Base-by-base conservation (phyloP, 2,329 filamentous ascomycete species). In the Epichloe baconii region DNA sequence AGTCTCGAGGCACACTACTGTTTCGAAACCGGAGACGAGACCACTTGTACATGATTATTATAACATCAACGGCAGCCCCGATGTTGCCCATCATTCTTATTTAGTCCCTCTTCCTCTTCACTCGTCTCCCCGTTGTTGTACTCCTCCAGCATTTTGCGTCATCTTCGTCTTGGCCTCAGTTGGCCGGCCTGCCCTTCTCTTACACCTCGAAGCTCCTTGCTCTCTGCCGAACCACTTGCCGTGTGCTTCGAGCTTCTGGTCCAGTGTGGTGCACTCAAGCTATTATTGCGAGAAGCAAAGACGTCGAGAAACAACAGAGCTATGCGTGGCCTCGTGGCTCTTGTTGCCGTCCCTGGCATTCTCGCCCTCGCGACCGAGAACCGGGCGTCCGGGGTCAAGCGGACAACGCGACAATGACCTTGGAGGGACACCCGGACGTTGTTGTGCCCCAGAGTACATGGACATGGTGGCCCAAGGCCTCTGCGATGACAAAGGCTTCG, bases 401-500 rank as follows among this genome's bases (percentile, higher is more conserved):
- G 21, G 17, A 17, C 38, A 49, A 49, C 37, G 26, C 4, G 12
- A 44, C 47, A 12, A 21, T 49, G 5, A 49, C 47, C 12, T 37
- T 44, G 17, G 11, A 49, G 17, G 47, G 47, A 11, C 47, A 44
- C 15, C 40, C 47, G 12, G 47, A 49, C 19, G 2, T 49, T 19
- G 17, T 49, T 11, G 47, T 49, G 4, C 47, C 47, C 38, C 38
- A 11, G 47, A 42, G 11, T 34, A 21, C 11, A 35, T 37, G 1
- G 36, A 43, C 5, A 26, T 35, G 11, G 47, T 44, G 4, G 42
- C 37, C 12, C 11, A 43, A 11, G 46, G 52, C 3, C 37, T 51
- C 42, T 54, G 52, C 31, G 46, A 47, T 21, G 52, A 54, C 38
- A 43, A 47, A 10, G 52, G 46, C 43, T 53, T 49, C 37, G 51